These are phyloP conservation scores for Talaromyces stipitatus DNA, from an alignment of 495 filamentous ascomycete species.

Conservation along the genomic window DNA sequence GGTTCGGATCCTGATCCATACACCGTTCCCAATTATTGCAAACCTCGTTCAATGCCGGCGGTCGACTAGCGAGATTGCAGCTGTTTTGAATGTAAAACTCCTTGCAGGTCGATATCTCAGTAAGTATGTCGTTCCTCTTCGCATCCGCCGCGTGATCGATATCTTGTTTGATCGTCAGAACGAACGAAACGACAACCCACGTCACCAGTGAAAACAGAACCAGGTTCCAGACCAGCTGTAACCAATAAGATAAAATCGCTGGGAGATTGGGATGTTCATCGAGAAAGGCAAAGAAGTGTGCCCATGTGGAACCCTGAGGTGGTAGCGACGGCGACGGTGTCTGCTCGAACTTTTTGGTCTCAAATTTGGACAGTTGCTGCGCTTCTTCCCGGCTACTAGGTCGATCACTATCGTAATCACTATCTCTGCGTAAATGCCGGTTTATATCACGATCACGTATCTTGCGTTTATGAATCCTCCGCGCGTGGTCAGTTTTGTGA, in stretches of 20 bases:
- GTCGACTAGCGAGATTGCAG: conserved; percentile 52
- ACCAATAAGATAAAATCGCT: conserved; percentile 75
- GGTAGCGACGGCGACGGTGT: conserved; percentile 10
- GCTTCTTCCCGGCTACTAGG: conserved; percentile 35
- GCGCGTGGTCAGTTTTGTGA: conserved; percentile 44
- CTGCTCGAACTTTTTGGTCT: conserved; percentile 5
- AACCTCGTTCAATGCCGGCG: conserved; percentile 63
- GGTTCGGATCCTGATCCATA: conserved; percentile 67
- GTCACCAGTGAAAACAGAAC: conserved; percentile 58
- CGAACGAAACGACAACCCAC: conserved; percentile 63
- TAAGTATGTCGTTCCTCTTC: conserved; percentile 54
- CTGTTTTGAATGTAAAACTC: conserved; percentile 64
- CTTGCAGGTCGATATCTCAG: conserved; percentile 64
- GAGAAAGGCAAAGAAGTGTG: conserved; percentile 56
- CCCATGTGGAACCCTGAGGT: conserved; percentile 34
- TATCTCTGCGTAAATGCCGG: conserved; percentile 37
- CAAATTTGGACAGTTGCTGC: conserved; percentile 13
- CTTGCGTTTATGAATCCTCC: conserved; percentile 47
- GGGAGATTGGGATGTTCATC: conserved; percentile 81
- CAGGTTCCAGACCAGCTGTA: conserved; percentile 73
- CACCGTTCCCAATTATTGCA: conserved; percentile 80
- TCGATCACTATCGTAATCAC: conserved; percentile 53
- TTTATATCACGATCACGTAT: conserved; percentile 39
- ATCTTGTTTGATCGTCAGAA: conserved; percentile 65
- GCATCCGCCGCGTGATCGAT: conserved; percentile 62